These are phyloP conservation scores for Solanum ossicruentum DNA, from an alignment of 257 asterid species.

Conservation along the genomic window DNA sequence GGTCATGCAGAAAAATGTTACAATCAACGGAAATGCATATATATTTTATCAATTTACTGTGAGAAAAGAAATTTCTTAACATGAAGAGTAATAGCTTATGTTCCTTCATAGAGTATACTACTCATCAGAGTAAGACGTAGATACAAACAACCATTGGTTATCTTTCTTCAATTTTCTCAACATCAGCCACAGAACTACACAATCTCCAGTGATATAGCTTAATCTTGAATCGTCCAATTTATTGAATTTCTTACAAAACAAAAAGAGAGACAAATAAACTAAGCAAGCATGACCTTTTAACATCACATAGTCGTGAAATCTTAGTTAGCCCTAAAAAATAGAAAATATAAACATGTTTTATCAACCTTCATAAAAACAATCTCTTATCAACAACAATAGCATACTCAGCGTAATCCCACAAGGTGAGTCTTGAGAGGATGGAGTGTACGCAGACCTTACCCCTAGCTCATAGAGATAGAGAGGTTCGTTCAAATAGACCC, in stretches of 20 bases:
- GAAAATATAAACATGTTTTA: neutral
- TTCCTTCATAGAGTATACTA: neutral
- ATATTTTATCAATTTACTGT: neutral
- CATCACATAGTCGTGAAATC: neutral
- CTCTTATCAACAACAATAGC: neutral
- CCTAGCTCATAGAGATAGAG: too few species aligned
- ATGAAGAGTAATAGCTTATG: neutral
- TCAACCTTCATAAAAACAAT: neutral
- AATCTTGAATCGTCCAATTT: neutral
- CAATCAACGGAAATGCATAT: neutral
- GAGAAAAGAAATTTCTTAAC: neutral
- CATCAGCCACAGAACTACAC: neutral
- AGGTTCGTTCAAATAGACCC: too few species aligned
- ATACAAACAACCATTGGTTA: neutral
- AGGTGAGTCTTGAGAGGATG: too few species aligned
- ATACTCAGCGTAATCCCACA: too few species aligned
- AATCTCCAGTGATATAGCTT: neutral
- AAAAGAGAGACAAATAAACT: neutral
- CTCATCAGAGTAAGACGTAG: neutral
- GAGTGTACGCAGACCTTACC: too few species aligned
- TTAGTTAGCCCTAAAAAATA: neutral
- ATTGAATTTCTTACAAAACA: neutral
- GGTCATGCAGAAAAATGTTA: neutral
- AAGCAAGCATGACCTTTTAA: neutral
- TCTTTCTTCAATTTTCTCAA: neutral